Conservation (phyloP, 495 filamentous ascomycete genomes). For the Lasiosphaeriaceae sp. region DNA sequence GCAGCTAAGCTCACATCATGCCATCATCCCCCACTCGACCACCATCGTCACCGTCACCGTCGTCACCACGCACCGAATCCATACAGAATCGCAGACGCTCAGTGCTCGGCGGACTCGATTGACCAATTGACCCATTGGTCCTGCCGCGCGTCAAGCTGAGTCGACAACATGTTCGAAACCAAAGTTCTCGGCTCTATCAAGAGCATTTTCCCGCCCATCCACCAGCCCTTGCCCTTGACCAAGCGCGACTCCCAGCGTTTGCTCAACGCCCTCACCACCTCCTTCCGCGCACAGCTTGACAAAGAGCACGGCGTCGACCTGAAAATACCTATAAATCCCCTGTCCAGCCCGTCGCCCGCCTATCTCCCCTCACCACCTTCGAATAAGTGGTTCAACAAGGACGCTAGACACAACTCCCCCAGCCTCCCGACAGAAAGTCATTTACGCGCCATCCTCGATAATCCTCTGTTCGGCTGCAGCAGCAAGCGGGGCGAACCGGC, state of each 20-base stretch:
- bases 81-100: too few relatives aligned
- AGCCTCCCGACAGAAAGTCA: conserved; percentile 48
- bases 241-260: conserved; percentile 63
- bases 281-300: conserved; percentile 74
- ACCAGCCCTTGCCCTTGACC: conserved; percentile 65
- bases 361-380: conserved; percentile 11
- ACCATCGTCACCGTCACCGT: too few relatives aligned
- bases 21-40: too few relatives aligned
- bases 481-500: neutral
- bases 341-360: conserved; percentile 9
- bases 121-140: too few relatives aligned
- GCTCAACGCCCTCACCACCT: conserved; percentile 64
- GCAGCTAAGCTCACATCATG: too few relatives aligned
- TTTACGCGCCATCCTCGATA: conserved; percentile 63
- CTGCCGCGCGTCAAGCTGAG: neutral
- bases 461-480: conserved; percentile 53
- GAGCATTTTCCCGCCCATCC: conserved; percentile 55
- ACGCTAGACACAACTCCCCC: neutral
- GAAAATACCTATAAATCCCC: conserved; percentile 11
- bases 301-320: conserved; percentile 51
- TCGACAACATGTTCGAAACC: conserved; percentile 24
- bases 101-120: too few relatives aligned
- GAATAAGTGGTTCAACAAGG: neutral
- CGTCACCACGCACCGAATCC: too few relatives aligned
- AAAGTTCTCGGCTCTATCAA: conserved; percentile 41